A percentile compares a stretch with the other conserved stretches of the same genome.
Evolutionary conservation across 192 early-diverging fungal species (phyloP).

Genomic region (Backusella tuberculispora): DNA sequence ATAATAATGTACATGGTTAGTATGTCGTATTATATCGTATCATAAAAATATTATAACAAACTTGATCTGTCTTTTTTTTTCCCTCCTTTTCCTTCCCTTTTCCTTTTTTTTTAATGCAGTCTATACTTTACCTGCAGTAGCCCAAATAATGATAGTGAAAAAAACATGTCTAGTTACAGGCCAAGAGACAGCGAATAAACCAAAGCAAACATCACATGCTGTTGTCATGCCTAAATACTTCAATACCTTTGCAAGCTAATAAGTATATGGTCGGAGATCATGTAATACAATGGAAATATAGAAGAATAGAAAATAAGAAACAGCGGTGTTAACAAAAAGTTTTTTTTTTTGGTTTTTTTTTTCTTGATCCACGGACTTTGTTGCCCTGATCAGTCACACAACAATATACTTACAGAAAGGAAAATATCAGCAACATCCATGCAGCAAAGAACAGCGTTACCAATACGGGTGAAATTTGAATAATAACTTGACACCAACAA

Average conservation of each 20-base stretch:
- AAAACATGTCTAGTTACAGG: slow-evolving; percentile 77
- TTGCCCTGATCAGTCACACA: background rate
- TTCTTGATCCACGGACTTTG: background rate
- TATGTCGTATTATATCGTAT: no score
- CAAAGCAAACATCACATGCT: slow-evolving; percentile 76
- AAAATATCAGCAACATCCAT: slow-evolving; percentile 86
- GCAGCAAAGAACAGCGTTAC: slow-evolving; percentile 76
- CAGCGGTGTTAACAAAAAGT: background rate
- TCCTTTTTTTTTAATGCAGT: slow-evolving; percentile 2
- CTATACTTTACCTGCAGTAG: slow-evolving; percentile 40
- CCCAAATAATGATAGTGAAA: slow-evolving; percentile 68
- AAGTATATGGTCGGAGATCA: background rate
- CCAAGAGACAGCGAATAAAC: slow-evolving; percentile 77
- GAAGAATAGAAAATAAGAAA: background rate
- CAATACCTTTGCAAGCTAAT: slow-evolving; percentile 75
- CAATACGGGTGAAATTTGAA: slow-evolving; percentile 75
- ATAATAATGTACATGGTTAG: background rate
- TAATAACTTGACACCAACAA: slow-evolving; percentile 69
- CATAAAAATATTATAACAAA: no score
- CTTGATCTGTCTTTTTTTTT: background rate
- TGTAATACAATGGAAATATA: background rate
- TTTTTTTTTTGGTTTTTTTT: slow-evolving; percentile 2
- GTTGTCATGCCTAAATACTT: slow-evolving; percentile 67
- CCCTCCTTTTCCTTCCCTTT: background rate
- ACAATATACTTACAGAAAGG: slow-evolving; percentile 55